A percentile compares a stretch with the other conserved stretches of the same genome.
These are phyloP conservation scores for Annulohypoxylon maeteangense DNA, from an alignment of 495 filamentous ascomycete species.

Conservation along the genomic window DNA sequence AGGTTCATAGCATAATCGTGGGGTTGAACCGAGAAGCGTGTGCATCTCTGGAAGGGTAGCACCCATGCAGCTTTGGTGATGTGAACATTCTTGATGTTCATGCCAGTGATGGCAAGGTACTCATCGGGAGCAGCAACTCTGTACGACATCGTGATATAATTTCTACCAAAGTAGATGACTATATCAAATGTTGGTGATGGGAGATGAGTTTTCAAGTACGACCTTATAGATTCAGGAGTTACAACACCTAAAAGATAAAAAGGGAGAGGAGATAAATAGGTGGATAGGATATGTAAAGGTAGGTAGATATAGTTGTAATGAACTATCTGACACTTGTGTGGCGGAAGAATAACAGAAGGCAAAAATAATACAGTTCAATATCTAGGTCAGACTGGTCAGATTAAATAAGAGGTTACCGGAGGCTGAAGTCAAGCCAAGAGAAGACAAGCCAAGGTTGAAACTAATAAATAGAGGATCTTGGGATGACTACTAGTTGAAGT, in stretches of 20 bases:
- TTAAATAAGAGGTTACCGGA: constrained; percentile 1
- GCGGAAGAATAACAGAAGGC: not conserved
- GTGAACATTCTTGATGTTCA: constrained; percentile 72
- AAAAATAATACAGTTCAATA: not conserved
- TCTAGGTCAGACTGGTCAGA: not conserved
- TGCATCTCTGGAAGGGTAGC: constrained; percentile 71
- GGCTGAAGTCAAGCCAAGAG: constrained; percentile 2
- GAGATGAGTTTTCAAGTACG: not conserved
- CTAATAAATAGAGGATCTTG: not conserved
- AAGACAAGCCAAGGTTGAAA: not conserved
- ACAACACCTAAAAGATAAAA: not conserved
- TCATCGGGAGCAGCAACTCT: constrained; percentile 61
- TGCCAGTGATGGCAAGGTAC: constrained; percentile 86
- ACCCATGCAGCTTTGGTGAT: constrained; percentile 80
- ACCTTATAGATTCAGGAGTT: not conserved
- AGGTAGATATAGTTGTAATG: not conserved
- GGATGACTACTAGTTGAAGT: not conserved
- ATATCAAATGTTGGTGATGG: not conserved
- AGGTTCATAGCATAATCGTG: constrained; percentile 80
- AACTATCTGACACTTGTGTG: not conserved
- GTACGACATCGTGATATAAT: constrained; percentile 53
- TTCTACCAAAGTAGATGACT: not conserved
- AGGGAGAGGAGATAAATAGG: not conserved
- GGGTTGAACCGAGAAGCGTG: constrained; percentile 69
- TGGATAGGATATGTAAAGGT: too few species aligned